Evolutionary conservation across 192 early-diverging fungal genomes (phyloP).

Genomic region (Geosiphon pyriformis): DNA sequence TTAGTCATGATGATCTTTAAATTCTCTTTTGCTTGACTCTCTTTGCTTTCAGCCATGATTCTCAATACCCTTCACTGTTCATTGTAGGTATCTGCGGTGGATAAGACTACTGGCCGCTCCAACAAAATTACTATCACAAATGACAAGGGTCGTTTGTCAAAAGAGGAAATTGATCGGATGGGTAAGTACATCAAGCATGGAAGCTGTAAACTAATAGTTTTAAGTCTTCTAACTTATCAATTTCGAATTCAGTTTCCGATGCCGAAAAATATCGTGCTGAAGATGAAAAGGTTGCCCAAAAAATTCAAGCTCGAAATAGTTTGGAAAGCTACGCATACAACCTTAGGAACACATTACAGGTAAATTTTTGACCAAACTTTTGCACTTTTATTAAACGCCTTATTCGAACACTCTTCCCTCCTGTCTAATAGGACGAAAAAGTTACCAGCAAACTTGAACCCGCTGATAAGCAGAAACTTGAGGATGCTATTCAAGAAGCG

Average conservation of each 20-base stretch:
- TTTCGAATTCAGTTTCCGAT: conserved; percentile 27
- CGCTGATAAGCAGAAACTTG: conserved; percentile 87
- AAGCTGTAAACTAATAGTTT: no score
- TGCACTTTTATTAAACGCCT: background rate
- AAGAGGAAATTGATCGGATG: conserved; percentile 99
- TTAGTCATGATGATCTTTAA: conserved; percentile 33
- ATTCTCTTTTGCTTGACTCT: conserved; percentile 36
- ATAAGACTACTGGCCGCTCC: conserved; percentile 90
- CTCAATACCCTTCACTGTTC: no score
- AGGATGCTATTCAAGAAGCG: conserved; percentile 77
- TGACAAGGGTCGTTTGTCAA: conserved; percentile 96
- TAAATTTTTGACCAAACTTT: background rate
- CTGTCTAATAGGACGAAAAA: conserved; percentile 62
- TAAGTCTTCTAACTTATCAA: background rate
- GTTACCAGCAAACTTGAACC: conserved; percentile 71
- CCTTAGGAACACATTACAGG: conserved; percentile 81
- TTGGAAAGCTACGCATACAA: conserved; percentile 97
- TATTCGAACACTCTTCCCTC: no score
- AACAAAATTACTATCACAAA: conserved; percentile 99
- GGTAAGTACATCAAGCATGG: no score
- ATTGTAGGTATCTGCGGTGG: conserved; percentile 54
- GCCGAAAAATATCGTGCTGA: conserved; percentile 75
- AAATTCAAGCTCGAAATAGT: conserved; percentile 88
- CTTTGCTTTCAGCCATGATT: no score
- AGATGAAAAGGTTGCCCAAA: conserved; percentile 89